Conservation (phyloP, 2,329 filamentous ascomycete species). For the Aspergillus alliaceus region DNA sequence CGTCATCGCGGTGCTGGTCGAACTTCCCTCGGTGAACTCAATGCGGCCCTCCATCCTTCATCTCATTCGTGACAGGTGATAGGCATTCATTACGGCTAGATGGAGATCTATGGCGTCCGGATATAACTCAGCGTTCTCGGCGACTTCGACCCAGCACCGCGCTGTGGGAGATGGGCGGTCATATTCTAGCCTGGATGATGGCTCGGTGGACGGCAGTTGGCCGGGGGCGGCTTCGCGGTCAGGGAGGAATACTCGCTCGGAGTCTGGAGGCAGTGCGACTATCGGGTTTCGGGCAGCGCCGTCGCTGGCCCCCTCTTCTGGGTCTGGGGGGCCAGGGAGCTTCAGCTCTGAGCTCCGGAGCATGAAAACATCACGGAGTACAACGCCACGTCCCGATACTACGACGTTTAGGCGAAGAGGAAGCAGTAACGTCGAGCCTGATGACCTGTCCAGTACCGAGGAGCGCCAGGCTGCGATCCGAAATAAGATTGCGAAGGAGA, state of each 20-base stretch:
- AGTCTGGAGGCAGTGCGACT: constrained; percentile 58
- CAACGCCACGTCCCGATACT: constrained; percentile 58
- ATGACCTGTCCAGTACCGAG: constrained; percentile 62
- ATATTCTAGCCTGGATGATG: constrained; percentile 40
- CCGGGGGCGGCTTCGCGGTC: constrained; percentile 31
- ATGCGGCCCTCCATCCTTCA: constrained; percentile 30
- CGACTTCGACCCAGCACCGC: constrained; percentile 43
- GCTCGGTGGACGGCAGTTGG: constrained; percentile 40
- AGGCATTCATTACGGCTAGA: constrained; percentile 38
- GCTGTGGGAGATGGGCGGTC: constrained; percentile 38
- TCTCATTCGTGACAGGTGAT: constrained; percentile 35
- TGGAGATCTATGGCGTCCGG: constrained; percentile 49
- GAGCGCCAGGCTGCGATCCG: constrained; percentile 73
- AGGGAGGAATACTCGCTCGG: constrained; percentile 49
- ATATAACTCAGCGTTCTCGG: constrained; percentile 43
- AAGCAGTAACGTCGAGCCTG: constrained; percentile 58
- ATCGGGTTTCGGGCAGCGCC: constrained; percentile 61
- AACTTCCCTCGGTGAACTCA: constrained; percentile 17
- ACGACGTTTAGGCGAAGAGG: constrained; percentile 52
- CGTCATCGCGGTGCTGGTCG: background rate
- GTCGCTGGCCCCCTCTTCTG: constrained; percentile 69
- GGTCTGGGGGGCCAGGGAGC: constrained; percentile 71
- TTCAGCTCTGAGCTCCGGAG: constrained; percentile 86
- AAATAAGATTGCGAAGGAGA: constrained; percentile 87
- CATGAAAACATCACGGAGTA: constrained; percentile 62